Evolutionary conservation across 345 rosid genomes (phyloP).

Genomic region (Hibiscus syriacus): DNA sequence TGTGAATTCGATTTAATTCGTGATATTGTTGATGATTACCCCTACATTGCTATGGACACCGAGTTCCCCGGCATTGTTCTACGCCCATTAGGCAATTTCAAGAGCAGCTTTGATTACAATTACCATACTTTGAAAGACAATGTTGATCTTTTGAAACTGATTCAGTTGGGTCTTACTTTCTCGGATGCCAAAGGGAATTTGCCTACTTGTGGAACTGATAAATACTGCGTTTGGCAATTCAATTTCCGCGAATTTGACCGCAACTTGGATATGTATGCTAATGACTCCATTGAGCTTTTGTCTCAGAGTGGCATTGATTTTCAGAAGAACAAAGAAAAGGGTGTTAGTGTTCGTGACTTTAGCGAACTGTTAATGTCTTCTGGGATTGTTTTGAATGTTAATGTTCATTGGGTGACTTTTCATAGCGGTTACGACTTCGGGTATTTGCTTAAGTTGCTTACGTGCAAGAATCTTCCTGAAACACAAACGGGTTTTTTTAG

Average conservation of each 20-base stretch:
- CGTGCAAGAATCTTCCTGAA: slow-evolving; percentile 50
- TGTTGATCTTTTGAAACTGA: slow-evolving; percentile 66
- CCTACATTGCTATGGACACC: slow-evolving; percentile 72
- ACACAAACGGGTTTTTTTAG: slow-evolving; percentile 40
- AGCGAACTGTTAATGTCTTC: slow-evolving; percentile 69
- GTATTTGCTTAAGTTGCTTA: slow-evolving; percentile 62
- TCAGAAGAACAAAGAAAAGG: slow-evolving; percentile 42
- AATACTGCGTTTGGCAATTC: slow-evolving; percentile 69
- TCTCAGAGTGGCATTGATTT: slow-evolving; percentile 63
- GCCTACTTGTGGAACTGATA: slow-evolving; percentile 55
- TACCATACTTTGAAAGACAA: slow-evolving; percentile 54
- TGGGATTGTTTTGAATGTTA: slow-evolving; percentile 61
- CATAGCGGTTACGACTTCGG: slow-evolving; percentile 82
- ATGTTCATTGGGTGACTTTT: slow-evolving; percentile 72
- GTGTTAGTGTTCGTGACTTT: slow-evolving; percentile 43
- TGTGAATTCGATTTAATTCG: slow-evolving; percentile 43
- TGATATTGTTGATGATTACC: slow-evolving; percentile 47
- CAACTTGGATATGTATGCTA: slow-evolving; percentile 43
- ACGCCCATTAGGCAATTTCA: slow-evolving; percentile 43
- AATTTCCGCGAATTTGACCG: slow-evolving; percentile 59
- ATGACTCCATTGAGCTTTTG: slow-evolving; percentile 58
- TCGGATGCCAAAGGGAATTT: slow-evolving; percentile 60
- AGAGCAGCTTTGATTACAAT: slow-evolving; percentile 40
- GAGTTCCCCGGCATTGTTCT: slow-evolving; percentile 72
- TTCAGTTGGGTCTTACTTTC: slow-evolving; percentile 70